Percentiles rank a stretch among this genome's conserved stretches.
These are phyloP conservation scores for Zygotorulaspora florentina DNA, from an alignment of 805 yeast genomes.

Conservation along the genomic window DNA sequence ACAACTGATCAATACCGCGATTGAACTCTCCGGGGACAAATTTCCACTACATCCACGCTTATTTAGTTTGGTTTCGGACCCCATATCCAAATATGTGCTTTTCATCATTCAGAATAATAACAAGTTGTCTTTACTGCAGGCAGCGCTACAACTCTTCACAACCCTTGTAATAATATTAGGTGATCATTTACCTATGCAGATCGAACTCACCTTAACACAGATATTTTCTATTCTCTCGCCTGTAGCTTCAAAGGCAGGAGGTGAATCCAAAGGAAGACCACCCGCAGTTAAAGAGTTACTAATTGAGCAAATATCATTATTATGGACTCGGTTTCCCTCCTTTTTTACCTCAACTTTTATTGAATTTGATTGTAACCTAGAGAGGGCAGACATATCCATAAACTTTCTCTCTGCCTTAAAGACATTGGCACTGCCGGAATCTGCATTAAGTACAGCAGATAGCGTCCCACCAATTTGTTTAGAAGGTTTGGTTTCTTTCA, in stretches of 20 bases:
- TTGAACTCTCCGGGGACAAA: constrained; percentile 72
- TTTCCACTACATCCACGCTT: constrained; percentile 61
- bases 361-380: constrained; percentile 87
- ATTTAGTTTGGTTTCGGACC: constrained; percentile 66
- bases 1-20: constrained; percentile 65
- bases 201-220: constrained; percentile 65
- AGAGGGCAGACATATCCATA: constrained; percentile 70
- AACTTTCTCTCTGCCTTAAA: constrained; percentile 67
- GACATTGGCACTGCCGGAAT: constrained; percentile 77
- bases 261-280: constrained; percentile 33
- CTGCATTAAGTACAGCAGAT: constrained; percentile 73
- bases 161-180: constrained; percentile 68
- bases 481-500: constrained; percentile 74
- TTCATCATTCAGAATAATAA: constrained; percentile 71
- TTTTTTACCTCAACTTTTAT: constrained; percentile 74
- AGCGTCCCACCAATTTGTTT: constrained; percentile 91
- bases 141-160: constrained; percentile 70
- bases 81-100: constrained; percentile 79
- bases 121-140: constrained; percentile 65
- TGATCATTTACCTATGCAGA: constrained; percentile 65
- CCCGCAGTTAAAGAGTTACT: constrained; percentile 68
- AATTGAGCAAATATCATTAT: constrained; percentile 74
- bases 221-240: constrained; percentile 54
- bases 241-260: constrained; percentile 12
- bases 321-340: constrained; percentile 76